phyloP scores from a whole-genome alignment of 148 eudicot species.

The Fagopyrum esculentum region DNA sequence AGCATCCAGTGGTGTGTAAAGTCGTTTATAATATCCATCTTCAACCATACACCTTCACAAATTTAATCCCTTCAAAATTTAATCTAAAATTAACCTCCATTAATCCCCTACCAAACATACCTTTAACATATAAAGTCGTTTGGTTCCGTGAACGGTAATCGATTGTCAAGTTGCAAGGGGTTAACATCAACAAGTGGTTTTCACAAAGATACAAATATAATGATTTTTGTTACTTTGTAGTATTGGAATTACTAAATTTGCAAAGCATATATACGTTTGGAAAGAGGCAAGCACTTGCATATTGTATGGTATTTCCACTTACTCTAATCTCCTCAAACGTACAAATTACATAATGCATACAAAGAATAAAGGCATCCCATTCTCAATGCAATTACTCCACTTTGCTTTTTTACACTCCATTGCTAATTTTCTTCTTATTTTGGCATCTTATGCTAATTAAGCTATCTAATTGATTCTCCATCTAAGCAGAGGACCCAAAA shows the following conservation, averaged over 20 bases:
- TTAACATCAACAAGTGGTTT: not conserved
- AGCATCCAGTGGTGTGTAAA: too few species aligned
- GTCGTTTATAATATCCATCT: too few species aligned
- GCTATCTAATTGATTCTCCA: not conserved
- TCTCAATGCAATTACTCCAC: constrained; percentile 4
- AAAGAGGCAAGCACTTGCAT: constrained; percentile 1
- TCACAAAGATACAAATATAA: not conserved
- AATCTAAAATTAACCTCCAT: too few species aligned
- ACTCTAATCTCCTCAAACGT: not conserved
- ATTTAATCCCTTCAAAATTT: too few species aligned
- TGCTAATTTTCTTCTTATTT: constrained; percentile 1
- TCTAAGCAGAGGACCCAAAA: not conserved
- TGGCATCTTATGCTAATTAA: constrained; percentile 10
- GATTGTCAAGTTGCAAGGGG: not conserved
- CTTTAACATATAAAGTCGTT: too few species aligned
- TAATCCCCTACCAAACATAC: too few species aligned
- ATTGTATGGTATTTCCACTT: constrained; percentile 3
- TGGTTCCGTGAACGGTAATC: too few species aligned
- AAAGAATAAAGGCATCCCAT: constrained; percentile 12
- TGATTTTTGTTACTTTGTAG: not conserved
- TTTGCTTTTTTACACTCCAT: not conserved
- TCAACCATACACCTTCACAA: too few species aligned
- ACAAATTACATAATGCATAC: constrained; percentile 1
- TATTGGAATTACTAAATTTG: not conserved
- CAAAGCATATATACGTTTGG: not conserved